These are phyloP conservation scores for Myxozyma neglecta DNA, from an alignment of 805 yeast species.

Conservation along the genomic window DNA sequence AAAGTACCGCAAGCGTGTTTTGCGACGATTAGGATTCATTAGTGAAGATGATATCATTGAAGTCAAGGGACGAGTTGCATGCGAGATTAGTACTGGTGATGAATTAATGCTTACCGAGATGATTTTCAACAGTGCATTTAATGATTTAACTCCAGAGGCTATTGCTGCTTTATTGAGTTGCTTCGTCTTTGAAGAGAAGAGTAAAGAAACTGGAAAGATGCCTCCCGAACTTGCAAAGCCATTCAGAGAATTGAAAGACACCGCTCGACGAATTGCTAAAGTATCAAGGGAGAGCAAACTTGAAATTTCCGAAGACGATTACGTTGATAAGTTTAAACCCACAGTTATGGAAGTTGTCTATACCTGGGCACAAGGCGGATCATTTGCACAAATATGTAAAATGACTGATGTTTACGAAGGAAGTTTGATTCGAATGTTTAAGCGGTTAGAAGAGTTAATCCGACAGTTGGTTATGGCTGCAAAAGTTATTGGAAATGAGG, in stretches of 20 bases:
- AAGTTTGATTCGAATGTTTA: constrained; percentile 88
- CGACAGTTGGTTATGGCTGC: constrained; percentile 91
- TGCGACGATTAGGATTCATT: constrained; percentile 87
- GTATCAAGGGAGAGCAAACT: constrained; percentile 85
- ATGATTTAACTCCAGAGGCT: constrained; percentile 82
- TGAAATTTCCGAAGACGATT: constrained; percentile 87
- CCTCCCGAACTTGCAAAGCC: constrained; percentile 93
- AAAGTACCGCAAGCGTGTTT: constrained; percentile 86
- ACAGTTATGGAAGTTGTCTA: constrained; percentile 96
- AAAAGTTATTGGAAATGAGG: constrained; percentile 88
- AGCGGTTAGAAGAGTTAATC: constrained; percentile 88
- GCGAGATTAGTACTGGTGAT: constrained; percentile 65
- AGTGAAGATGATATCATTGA: constrained; percentile 87
- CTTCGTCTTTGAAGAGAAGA: constrained; percentile 95
- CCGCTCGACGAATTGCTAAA: constrained; percentile 89
- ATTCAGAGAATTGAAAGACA: constrained; percentile 78
- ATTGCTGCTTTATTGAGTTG: constrained; percentile 90
- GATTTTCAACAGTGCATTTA: constrained; percentile 93
- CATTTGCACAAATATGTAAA: constrained; percentile 94
- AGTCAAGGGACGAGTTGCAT: constrained; percentile 94
- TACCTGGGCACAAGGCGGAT: constrained; percentile 95
- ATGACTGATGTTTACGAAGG: constrained; percentile 99
- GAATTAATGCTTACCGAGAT: constrained; percentile 85
- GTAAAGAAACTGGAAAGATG: constrained; percentile 81
- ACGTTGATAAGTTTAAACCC: constrained; percentile 85